Conservation (phyloP, 108 stramenopile genomes). For the Pseudonitzschia multistriata region DNA sequence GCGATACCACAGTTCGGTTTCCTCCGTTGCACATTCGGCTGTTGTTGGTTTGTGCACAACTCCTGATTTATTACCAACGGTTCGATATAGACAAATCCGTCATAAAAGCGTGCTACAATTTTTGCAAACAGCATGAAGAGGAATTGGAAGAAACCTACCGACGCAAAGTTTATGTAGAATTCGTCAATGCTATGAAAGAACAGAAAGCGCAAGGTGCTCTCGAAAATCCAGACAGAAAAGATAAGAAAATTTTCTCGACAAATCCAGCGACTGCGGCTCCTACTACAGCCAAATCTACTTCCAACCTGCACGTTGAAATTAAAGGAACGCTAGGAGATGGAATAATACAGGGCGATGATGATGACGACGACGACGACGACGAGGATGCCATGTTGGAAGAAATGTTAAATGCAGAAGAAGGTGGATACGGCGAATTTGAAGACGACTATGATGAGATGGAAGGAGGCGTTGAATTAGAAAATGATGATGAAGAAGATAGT, state of each 20-base stretch:
- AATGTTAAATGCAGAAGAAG: slow-evolving; percentile 58
- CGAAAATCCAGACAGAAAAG: slow-evolving; percentile 1
- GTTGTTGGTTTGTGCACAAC: slow-evolving; percentile 69
- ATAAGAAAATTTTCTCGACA: background rate
- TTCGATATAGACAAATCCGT: slow-evolving; percentile 45
- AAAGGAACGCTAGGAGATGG: too few species aligned
- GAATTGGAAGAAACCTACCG: slow-evolving; percentile 58
- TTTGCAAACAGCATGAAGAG: slow-evolving; percentile 52
- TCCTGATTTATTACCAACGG: slow-evolving; percentile 75
- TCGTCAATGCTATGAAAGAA: slow-evolving; percentile 76
- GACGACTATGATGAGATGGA: slow-evolving; percentile 56
- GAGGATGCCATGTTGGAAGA: slow-evolving; percentile 73
- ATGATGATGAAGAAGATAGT: slow-evolving; percentile 21
- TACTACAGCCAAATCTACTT: background rate
- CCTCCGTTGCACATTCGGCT: slow-evolving; percentile 68
- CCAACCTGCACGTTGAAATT: background rate
- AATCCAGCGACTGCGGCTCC: background rate
- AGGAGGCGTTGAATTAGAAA: slow-evolving; percentile 22
- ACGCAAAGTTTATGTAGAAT: slow-evolving; percentile 72
- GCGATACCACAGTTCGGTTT: background rate
- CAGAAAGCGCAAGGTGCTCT: slow-evolving; percentile 3
- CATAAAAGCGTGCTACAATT: slow-evolving; percentile 61
- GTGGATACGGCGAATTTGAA: slow-evolving; percentile 56
- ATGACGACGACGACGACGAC: slow-evolving; percentile 50
- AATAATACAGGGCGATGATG: slow-evolving; percentile 19